Evolutionary conservation across 805 yeast genomes (phyloP).

Genomic region (Naumovozyma castellii): DNA sequence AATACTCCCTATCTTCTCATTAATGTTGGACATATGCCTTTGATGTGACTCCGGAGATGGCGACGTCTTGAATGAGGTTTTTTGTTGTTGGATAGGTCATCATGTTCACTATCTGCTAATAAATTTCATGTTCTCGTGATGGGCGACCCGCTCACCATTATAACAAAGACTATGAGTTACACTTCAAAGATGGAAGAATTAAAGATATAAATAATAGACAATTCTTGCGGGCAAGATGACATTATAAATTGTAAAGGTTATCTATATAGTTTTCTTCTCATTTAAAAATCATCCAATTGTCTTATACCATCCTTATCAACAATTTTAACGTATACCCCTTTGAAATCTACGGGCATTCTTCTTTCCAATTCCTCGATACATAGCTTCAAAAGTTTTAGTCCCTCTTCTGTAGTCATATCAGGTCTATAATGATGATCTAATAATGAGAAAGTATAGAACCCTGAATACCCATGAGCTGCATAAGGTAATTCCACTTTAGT

Average conservation of each 20-base stretch:
- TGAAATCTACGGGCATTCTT: conserved; percentile 75
- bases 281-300: conserved; percentile 30
- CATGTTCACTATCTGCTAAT: too few species aligned
- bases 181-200: too few species aligned
- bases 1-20: conserved; percentile 13
- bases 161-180: too few species aligned
- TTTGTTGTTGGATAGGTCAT: too few species aligned
- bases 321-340: conserved; percentile 66
- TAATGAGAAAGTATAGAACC: conserved; percentile 82
- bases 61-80: background rate
- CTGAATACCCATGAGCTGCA: conserved; percentile 98
- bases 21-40: conserved; percentile 4
- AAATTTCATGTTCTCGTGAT: too few species aligned
- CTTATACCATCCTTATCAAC: conserved; percentile 56
- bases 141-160: too few species aligned
- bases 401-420: conserved; percentile 69
- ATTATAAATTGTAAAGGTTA: too few species aligned
- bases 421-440: conserved; percentile 83
- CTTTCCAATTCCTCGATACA: conserved; percentile 72
- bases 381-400: conserved; percentile 57
- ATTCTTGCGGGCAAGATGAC: too few species aligned
- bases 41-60: background rate
- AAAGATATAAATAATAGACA: too few species aligned
- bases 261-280: too few species aligned
- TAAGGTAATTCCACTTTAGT: conserved; percentile 86